Base-by-base conservation (phyloP, 805 yeast genomes). In the Cyberlindnera maritima region DNA sequence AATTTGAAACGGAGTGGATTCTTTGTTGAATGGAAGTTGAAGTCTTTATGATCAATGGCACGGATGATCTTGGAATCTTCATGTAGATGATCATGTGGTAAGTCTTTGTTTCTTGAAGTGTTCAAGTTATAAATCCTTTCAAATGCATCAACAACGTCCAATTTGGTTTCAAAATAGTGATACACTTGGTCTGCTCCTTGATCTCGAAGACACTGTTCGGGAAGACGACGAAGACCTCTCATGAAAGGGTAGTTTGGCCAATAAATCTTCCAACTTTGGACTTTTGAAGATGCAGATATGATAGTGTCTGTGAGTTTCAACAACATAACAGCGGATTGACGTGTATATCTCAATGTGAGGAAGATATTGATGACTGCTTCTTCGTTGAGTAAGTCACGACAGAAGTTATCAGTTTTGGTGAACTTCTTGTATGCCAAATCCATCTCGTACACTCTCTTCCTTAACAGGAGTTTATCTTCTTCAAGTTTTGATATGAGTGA, bases 101-200 rank as follows among this genome's bases (percentile, higher is more conserved):
- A 6, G 15, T 50, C 26, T 44, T 44, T 63, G 48, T 23, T 59
- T 56, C 68, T 65, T 1, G 79, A 74, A 0, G 78, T 73, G 50
- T 73, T 72, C 19, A 70, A 53, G 47, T 72, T 71, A 54, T 73
- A 71, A 4, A 74, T 65, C 45, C 69, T 63, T 39, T 69, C 72
- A 52, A 76, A 74, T 1, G 75, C 69, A 42, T 71, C 75, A 46
- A 71, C 74, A 7, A 76, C 77, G 41, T 72, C 78, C 14, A 60
- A 39, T 46, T 71, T 70, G 1, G 74, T 63, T 44, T 72, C 75
- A 43, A 63, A 65, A 50, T 72, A 75, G 35, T 70, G 66, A 17
- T 68, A 63, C 8, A 72, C 69, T n/a, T 68, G 64, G 21, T 70
- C 70, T 2, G 75, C 71, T 17, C 80, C 80, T 52, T 72, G 72